Base-by-base conservation (phyloP, 2,329 filamentous ascomycete genomes). In the Fusarium denticulatum region DNA sequence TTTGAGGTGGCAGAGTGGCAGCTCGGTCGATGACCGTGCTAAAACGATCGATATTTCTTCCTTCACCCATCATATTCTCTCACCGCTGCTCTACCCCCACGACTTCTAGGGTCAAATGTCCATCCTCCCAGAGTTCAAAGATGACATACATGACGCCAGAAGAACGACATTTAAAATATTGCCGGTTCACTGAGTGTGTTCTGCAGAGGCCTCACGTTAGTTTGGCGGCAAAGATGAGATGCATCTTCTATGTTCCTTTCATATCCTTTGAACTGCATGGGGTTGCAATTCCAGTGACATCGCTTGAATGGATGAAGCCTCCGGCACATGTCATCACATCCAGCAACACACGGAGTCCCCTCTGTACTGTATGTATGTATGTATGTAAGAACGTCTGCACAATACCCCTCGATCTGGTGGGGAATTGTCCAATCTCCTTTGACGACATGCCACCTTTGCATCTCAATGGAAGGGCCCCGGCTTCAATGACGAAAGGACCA, bases 351-450 rank as follows among this genome's bases (percentile, higher is more conserved):
- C 58, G 57, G 66, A 57, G 45, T 46, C 56, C 49, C 63, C 64
- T 63, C 67, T 46, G 43, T 45, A 26, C 67, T 45, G 43, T 45
- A 13, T 12, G 18, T 28, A 22, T 63, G 55, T 40, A 65, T 18
- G 26, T 28, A 28, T 63, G 55, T 40, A 65, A 59, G 53, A 64
- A 45, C 64, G 45, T 39, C 40, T 60, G 42, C 71, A 66, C 39
- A 37, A 47, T 73, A 62, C 75, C 73, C 75, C 75, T 78, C 74
- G 76, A 78, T 78, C 73, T 76, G 55, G 76, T 74, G 75, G 75
- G 72, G 75, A 74, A 77, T 76, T 76, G 65, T 60, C 72, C 75
- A 77, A 76, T 78, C 68, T 71, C 45, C 57, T 70, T 72, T 46
- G 34, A 57, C 64, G 71, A 74, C 76, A 78, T 77, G 70, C 76